phyloP scores from a whole-genome alignment of 2,329 filamentous ascomycete species.

The Ophiocordyceps camponoti-saundersi region DNA sequence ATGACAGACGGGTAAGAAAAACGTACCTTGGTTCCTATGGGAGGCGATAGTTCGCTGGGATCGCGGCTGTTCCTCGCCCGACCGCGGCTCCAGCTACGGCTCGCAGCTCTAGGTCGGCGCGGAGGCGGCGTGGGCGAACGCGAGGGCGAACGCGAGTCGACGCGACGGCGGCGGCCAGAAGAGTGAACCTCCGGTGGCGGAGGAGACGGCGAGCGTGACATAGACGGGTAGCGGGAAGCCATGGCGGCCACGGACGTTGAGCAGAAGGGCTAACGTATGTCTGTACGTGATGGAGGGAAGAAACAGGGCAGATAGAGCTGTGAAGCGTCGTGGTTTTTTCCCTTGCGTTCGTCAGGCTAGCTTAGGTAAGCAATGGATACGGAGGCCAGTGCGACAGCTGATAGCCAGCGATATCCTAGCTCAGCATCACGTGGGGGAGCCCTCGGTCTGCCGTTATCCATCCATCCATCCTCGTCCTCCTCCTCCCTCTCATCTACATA shows the following conservation, averaged over 20 bases:
- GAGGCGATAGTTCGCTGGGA: constrained; percentile 19
- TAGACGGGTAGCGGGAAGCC: constrained; percentile 12
- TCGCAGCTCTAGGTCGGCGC: constrained; percentile 13
- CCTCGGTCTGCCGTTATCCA: too few species aligned
- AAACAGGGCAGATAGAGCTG: too few species aligned
- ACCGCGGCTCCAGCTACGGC: constrained; percentile 16
- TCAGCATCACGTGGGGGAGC: too few species aligned
- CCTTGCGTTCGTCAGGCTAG: too few species aligned
- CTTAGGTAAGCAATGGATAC: too few species aligned
- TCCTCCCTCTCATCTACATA: too few species aligned
- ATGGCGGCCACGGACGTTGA: constrained; percentile 4
- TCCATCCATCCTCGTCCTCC: too few species aligned
- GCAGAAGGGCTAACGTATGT: neutral
- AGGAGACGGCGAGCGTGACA: constrained; percentile 17
- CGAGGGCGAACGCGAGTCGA: constrained; percentile 16
- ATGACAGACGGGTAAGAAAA: neutral
- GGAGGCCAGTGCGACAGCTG: too few species aligned
- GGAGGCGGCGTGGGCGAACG: constrained; percentile 13
- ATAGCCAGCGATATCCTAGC: too few species aligned
- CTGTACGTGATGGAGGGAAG: too few species aligned
- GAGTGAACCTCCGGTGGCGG: constrained; percentile 18
- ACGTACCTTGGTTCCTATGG: constrained; percentile 35
- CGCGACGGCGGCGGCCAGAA: constrained; percentile 11
- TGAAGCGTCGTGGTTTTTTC: too few species aligned
- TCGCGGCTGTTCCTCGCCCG: constrained; percentile 17